A percentile compares a stretch with the other conserved stretches of the same genome.
These are phyloP conservation scores for Raphanus sativus DNA, from an alignment of 345 rosid genomes.

Conservation along the genomic window DNA sequence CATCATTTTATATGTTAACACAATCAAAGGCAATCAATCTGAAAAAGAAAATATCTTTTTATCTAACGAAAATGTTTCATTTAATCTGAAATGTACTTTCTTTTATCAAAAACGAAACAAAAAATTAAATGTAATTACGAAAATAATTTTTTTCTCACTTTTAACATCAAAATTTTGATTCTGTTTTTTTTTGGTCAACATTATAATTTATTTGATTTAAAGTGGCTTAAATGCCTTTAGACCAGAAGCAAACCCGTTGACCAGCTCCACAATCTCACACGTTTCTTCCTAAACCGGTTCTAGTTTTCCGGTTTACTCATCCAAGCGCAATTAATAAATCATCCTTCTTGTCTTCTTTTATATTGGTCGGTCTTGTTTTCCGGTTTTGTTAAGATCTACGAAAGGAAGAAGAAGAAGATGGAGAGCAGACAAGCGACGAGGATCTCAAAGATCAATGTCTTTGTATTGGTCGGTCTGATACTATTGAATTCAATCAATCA, in stretches of 20 bases:
- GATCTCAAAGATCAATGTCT: conserved; percentile 36
- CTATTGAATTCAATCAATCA: conserved; percentile 43
- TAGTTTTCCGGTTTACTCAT: conserved; percentile 20
- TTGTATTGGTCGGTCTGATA: conserved; percentile 36
- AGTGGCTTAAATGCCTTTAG: background rate
- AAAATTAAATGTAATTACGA: background rate
- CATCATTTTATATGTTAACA: background rate
- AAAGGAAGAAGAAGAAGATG: conserved; percentile 26
- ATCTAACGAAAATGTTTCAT: background rate
- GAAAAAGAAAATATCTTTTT: background rate
- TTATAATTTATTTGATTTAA: background rate
- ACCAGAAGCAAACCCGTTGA: conserved; percentile 13
- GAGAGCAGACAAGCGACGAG: conserved; percentile 37
- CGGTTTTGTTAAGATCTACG: too few species aligned
- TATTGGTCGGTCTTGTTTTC: too few species aligned
- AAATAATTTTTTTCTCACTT: too few species aligned
- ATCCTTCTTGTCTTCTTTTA: too few species aligned
- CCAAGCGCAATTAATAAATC: background rate
- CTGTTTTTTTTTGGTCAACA: background rate
- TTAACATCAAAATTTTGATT: too few species aligned
- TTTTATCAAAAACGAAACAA: too few species aligned
- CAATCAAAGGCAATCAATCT: background rate
- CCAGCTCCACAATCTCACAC: background rate
- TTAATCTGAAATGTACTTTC: background rate
- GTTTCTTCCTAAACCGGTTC: conserved; percentile 17